Base-by-base conservation (phyloP, 495 filamentous ascomycete genomes). In the Xylaria scruposa region DNA sequence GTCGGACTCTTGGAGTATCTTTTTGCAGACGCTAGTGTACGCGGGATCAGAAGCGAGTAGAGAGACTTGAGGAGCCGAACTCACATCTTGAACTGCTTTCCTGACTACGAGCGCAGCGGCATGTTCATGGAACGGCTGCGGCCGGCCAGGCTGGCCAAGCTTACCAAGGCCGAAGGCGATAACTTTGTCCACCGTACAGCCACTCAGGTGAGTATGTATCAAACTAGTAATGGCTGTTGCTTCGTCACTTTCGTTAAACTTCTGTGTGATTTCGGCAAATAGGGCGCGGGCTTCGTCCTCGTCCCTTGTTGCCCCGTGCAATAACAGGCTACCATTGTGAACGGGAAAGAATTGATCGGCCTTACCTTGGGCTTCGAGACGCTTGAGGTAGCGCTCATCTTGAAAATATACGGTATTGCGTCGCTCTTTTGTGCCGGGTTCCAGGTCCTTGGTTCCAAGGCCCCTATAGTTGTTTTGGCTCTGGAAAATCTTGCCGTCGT, bases 41-140 rank as follows among this genome's bases (percentile, higher is more conserved):
- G 67, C 68, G 62, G 81, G 81, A 58, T 84, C 81, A 60, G 83
- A 79, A 54, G 77, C 42, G 59, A 77, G 47, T 58, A 83, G 69
- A 65, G 66, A 6, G 1, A 72, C 33, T 4, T 33, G 53, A 63
- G 78, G 47, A 65, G 70, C 13, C 54, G 74, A 74, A 49, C 70
- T 80, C 72, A 72, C 75, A 72, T 74, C 70, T 0, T 21, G 4
- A 2, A 61, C 13, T n/a, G 65, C 65, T n/a, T 61, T 58, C 29
- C 69, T 56, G 26, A 76, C 29, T 26, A 70, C 51, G 6, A 67
- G 67, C 3, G 67, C 73, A 5, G 71, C 67, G 5, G 42, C 61
- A 40, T 77, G 70, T 53, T 72, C 47, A 24, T 46, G 47, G 33
- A 65, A 46, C 2, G 29, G 26, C 2, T 53, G 4, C 0, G 1